Evolutionary conservation across 164 flowering plant species (phyloP).

Genomic region (Vitis riparia): DNA sequence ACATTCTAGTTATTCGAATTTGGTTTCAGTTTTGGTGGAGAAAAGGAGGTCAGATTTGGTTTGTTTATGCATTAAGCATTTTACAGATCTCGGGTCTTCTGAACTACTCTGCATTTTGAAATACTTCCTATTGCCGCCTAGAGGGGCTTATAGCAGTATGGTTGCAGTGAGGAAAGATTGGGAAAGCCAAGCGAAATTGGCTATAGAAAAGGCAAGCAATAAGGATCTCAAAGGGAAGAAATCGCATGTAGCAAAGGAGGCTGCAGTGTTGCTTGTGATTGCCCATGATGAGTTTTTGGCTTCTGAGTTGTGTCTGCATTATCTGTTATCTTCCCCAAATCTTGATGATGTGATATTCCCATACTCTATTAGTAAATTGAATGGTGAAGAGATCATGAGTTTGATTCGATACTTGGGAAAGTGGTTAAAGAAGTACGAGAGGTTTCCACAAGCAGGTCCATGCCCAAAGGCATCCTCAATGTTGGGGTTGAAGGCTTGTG

Average conservation of each 20-base stretch:
- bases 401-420: constrained; percentile 70
- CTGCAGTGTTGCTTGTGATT: constrained; percentile 65
- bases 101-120: constrained; percentile 62
- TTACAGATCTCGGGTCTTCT: constrained; percentile 39
- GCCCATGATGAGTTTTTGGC: constrained; percentile 76
- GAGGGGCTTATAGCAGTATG: constrained; percentile 34
- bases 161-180: constrained; percentile 57
- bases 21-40: constrained; percentile 41
- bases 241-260: constrained; percentile 44
- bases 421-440: constrained; percentile 87
- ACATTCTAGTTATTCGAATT: constrained; percentile 26
- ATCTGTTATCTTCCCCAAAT: constrained; percentile 51
- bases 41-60: constrained; percentile 58
- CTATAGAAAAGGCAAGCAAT: constrained; percentile 43
- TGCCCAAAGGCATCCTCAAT: constrained; percentile 44
- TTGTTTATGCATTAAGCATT: constrained; percentile 54
- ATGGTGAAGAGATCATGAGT: constrained; percentile 51
- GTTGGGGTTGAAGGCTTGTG: constrained; percentile 56
- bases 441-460: constrained; percentile 70
- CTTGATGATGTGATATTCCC: constrained; percentile 64
- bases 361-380: constrained; percentile 54
- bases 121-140: constrained; percentile 54
- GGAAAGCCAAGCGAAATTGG: constrained; percentile 64
- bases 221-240: constrained; percentile 23
- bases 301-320: constrained; percentile 80